Conservation (phyloP, 2,329 filamentous ascomycete species). For the Hypoxylon sp. region DNA sequence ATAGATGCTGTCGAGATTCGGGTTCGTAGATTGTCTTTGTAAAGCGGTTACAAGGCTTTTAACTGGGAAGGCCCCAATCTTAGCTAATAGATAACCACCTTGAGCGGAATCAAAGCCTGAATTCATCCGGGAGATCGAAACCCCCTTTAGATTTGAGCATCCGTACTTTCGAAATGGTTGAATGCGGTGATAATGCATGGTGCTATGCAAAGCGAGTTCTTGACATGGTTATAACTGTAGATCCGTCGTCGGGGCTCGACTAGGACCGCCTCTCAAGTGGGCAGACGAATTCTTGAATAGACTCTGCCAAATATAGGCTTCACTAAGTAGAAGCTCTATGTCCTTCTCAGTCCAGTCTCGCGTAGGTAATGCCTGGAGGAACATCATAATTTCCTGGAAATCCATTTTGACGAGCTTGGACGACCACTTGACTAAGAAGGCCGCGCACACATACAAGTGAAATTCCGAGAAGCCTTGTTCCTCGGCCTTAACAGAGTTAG, state of each 20-base stretch:
- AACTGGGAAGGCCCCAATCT: not conserved
- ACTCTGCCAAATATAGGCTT: conserved; percentile 99
- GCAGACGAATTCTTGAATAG: conserved; percentile 95
- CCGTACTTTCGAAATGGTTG: not conserved
- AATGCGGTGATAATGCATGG: not conserved
- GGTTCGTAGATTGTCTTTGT: not conserved
- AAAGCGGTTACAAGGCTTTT: not conserved
- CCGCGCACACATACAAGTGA: conserved; percentile 97
- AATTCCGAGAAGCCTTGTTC: conserved; percentile 99
- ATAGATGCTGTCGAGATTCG: not conserved
- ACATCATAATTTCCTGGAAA: conserved; percentile 99
- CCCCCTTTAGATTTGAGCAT: not conserved
- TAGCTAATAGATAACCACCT: not conserved
- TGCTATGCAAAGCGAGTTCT: conserved; percentile 2
- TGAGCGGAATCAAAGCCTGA: not conserved
- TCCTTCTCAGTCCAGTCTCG: conserved; percentile 98
- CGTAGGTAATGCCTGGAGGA: conserved; percentile 93
- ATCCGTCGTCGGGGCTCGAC: conserved; percentile 59
- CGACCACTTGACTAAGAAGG: conserved; percentile 98
- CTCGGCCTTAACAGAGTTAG: conserved; percentile 77
- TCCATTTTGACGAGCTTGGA: conserved; percentile 97
- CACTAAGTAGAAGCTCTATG: conserved; percentile 93
- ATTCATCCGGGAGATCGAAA: not conserved
- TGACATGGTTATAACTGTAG: conserved; percentile 56
- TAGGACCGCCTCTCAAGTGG: conserved; percentile 76